These are phyloP conservation scores for Tolypocladium pustulatum DNA, from an alignment of 2,329 filamentous ascomycete genomes.

Conservation along the genomic window DNA sequence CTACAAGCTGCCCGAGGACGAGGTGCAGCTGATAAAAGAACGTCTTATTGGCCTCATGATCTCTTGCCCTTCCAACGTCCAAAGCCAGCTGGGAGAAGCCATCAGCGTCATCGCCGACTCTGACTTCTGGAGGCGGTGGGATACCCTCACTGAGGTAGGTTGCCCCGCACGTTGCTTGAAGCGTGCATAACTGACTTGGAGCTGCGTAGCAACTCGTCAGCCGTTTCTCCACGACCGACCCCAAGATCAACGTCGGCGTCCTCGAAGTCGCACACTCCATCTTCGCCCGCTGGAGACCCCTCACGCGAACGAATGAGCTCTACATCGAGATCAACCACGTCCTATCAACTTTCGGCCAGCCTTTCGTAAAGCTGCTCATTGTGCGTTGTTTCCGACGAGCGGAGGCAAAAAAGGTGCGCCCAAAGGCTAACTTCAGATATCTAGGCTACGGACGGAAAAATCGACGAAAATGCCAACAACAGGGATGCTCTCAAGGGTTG, in stretches of 20 bases:
- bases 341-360: constrained; percentile 68
- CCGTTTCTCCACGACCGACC: constrained; percentile 71
- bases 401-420: neutral
- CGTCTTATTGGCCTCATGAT: constrained; percentile 98
- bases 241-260: constrained; percentile 82
- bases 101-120: constrained; percentile 97
- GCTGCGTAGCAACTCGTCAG: constrained; percentile 66
- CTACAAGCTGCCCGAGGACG: constrained; percentile 74
- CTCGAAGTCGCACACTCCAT: constrained; percentile 97
- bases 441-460: constrained; percentile 56
- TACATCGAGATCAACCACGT: constrained; percentile 97
- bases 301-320: constrained; percentile 86
- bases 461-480: constrained; percentile 67
- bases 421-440: neutral
- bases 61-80: constrained; percentile 73
- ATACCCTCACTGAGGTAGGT: constrained; percentile 74
- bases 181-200: constrained; percentile 2
- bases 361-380: constrained; percentile 72
- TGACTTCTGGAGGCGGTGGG: constrained; percentile 93
- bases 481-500: constrained; percentile 64
- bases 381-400: constrained; percentile 31
- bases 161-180: neutral
- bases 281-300: constrained; percentile 88
- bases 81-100: constrained; percentile 89
- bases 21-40: constrained; percentile 84